These are phyloP conservation scores for Tylopilus balloui DNA, from an alignment of 768 basidiomycete species.

Conservation along the genomic window DNA sequence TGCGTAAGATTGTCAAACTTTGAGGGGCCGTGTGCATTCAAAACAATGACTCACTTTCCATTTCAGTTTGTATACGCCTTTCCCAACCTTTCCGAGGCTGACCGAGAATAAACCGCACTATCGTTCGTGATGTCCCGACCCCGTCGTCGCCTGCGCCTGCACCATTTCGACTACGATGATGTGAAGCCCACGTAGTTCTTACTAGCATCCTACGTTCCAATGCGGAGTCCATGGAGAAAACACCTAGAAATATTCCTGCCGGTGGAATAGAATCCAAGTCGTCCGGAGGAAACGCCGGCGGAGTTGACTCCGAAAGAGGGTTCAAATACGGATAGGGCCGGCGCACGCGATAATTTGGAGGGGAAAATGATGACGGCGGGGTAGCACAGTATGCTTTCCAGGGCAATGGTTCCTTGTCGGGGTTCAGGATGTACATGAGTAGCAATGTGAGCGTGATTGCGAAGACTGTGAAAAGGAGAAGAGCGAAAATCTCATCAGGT, in stretches of 20 bases:
- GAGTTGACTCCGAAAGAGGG: conserved; percentile 24
- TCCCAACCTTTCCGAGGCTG: conserved; percentile 79
- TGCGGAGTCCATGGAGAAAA: conserved; percentile 84
- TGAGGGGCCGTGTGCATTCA: background rate
- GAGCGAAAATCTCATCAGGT: conserved; percentile 53
- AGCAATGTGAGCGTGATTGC: conserved; percentile 81
- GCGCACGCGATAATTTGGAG: conserved; percentile 41
- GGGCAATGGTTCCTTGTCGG: conserved; percentile 90
- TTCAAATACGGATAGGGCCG: conserved; percentile 38
- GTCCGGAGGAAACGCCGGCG: conserved; percentile 62
- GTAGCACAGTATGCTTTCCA: conserved; percentile 92
- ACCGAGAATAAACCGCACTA: conserved; percentile 88
- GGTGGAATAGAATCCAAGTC: conserved; percentile 74
- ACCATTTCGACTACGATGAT: conserved; percentile 71
- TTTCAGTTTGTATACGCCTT: conserved; percentile 76
- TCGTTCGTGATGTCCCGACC: conserved; percentile 71
- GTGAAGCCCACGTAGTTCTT: conserved; percentile 85
- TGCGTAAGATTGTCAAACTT: conserved; percentile 27
- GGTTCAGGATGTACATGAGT: conserved; percentile 89
- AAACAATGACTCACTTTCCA: conserved; percentile 65
- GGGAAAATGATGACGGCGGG: conserved; percentile 45
- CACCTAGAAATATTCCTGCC: conserved; percentile 81
- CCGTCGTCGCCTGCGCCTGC: conserved; percentile 67
- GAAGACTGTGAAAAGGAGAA: conserved; percentile 75
- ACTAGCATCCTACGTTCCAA: conserved; percentile 85